phyloP scores from a whole-genome alignment of 306 rosid genomes.

The Amphicarpaea edgeworthii region DNA sequence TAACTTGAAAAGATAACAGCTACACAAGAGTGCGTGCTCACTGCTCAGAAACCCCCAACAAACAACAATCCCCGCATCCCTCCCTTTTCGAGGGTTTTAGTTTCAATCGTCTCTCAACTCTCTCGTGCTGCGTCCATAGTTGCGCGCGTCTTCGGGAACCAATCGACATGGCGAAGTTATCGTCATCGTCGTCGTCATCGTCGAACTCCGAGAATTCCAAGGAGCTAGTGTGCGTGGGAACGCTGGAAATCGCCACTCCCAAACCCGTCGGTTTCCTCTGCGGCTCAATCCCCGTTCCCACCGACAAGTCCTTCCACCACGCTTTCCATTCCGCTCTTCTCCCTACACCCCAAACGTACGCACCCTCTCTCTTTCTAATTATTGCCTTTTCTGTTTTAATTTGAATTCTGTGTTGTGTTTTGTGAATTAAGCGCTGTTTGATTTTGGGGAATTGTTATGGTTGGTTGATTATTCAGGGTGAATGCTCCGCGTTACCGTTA shows the following conservation, averaged over 20 bases:
- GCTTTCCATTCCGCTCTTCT: constrained; percentile 77
- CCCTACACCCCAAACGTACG: constrained; percentile 72
- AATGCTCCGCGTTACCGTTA: constrained; percentile 91
- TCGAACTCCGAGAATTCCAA: constrained; percentile 61
- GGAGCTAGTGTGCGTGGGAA: constrained; percentile 88
- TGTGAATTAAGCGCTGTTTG: not conserved
- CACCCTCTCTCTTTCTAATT: not conserved
- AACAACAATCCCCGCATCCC: not conserved
- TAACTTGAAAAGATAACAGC: not conserved
- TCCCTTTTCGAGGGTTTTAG: not conserved
- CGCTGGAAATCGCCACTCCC: constrained; percentile 77
- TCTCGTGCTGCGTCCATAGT: not conserved
- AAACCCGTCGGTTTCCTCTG: constrained; percentile 90
- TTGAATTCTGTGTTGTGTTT: not conserved
- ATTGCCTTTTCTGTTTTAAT: not conserved
- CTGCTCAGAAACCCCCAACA: not conserved
- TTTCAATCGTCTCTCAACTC: not conserved
- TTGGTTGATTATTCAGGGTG: constrained; percentile 56
- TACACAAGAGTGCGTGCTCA: not conserved
- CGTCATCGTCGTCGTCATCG: constrained; percentile 37
- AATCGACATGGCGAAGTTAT: constrained; percentile 60
- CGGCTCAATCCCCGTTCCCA: constrained; percentile 95
- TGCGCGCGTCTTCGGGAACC: too few relatives aligned
- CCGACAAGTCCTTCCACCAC: constrained; percentile 86
- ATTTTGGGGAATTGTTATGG: too few relatives aligned